Evolutionary conservation across 176 grass and related monocot species (phyloP), one percentile per base, ranked within the genome.

Genomic region (Hordeum marinum): DNA sequence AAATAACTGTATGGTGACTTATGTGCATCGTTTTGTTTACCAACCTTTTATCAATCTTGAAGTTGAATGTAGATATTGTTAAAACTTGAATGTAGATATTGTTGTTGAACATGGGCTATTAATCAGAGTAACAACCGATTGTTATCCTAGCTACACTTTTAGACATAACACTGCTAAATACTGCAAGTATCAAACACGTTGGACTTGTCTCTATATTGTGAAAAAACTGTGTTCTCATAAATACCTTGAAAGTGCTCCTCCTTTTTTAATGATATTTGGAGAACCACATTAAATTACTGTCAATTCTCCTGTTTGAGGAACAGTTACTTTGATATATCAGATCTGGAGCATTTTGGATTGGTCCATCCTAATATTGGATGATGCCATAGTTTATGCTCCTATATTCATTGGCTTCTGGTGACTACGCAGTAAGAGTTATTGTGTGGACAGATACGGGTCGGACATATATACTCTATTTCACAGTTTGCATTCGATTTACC

Each of bases 361-460:
- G 80, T 50, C 59, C 84, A 84, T 87, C 80, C 89, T 84, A 87
- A 83, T 80, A 80, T 80, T 90, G 84, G 89, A 75, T 90, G 84
- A 80, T 84, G 60, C 29, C 89, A 84, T 90, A 87, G 84, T 90
- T 83, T 90, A 70, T 90, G 84, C 85, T 87, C 84, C 80, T 75
- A 87, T 39, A 90, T 75, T 26, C 1, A n/a, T 83, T 87, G 89
- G 46, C 75, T 90, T 90, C 80, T 90, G 84, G 75, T 90, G 84
- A 84, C 89, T 90, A 84, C 48, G 68, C 89, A 87, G 68, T 84
- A 90, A 39, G 68, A 87, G 84, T 87, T 87, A 87, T 83, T 90
- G 89, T 83, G 89, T 90, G 89, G 89, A 90, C 89, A 90, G 80
- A 87, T 90, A 87, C 84, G 84, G 84, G 89, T 83, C 89, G 83